Percentiles rank a stretch among this genome's conserved stretches.
These are phyloP conservation scores for Hypoxylon subgilvum DNA, from an alignment of 495 filamentous ascomycete species.

Conservation along the genomic window DNA sequence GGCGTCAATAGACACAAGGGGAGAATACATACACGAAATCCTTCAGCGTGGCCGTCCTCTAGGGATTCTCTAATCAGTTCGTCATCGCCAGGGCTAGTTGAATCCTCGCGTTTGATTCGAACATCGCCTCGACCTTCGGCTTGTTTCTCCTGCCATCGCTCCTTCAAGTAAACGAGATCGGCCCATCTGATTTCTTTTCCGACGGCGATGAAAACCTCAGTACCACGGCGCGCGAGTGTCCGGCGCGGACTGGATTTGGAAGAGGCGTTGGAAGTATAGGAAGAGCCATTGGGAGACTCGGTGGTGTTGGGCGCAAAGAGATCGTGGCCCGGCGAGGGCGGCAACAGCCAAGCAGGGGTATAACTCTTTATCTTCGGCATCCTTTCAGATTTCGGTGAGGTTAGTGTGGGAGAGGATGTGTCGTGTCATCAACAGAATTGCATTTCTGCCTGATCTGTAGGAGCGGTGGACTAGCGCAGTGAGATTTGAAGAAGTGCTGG, in stretches of 20 bases:
- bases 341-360: conserved; percentile 81
- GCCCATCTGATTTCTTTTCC: conserved; percentile 89
- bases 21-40: conserved; percentile 53
- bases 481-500: conserved; percentile 3
- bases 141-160: conserved; percentile 66
- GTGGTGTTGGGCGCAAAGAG: conserved; percentile 63
- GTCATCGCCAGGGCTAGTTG: conserved; percentile 41
- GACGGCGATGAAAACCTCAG: conserved; percentile 81
- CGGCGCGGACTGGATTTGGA: conserved; percentile 62
- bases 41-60: conserved; percentile 42
- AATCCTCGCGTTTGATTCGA: conserved; percentile 44
- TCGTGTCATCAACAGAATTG: conserved; percentile 27
- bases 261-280: conserved; percentile 46
- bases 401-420: neutral
- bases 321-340: conserved; percentile 73
- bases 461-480: neutral
- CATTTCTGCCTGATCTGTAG: conserved; percentile 25
- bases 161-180: conserved; percentile 74
- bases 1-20: conserved; percentile 8
- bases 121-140: conserved; percentile 36
- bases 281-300: conserved; percentile 34
- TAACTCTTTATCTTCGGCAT: conserved; percentile 85
- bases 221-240: conserved; percentile 74
- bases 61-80: conserved; percentile 42
- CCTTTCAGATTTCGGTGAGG: conserved; percentile 1